Evolutionary conservation across 345 rosid species (phyloP).

Genomic region (Lepidium sativum): DNA sequence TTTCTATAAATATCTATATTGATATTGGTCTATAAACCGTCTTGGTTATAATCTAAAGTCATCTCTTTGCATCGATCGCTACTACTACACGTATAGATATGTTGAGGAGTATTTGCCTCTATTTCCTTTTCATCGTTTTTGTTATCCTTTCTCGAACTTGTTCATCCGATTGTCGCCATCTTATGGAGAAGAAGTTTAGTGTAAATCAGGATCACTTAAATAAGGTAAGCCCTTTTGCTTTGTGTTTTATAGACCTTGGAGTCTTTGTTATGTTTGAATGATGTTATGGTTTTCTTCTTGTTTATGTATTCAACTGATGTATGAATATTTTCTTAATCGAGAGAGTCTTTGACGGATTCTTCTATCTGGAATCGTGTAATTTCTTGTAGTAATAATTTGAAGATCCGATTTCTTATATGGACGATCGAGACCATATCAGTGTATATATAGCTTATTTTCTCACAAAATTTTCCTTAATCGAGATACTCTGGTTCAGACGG

Average conservation of each 20-base stretch:
- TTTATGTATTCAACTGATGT: too few species aligned
- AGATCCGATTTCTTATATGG: too few species aligned
- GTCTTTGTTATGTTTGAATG: neutral
- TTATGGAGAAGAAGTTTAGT: conserved; percentile 24
- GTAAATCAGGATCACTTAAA: conserved; percentile 11
- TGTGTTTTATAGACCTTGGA: neutral
- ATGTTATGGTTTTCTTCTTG: neutral
- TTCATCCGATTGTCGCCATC: conserved; percentile 43
- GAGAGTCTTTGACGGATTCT: too few species aligned
- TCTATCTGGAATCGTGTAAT: too few species aligned
- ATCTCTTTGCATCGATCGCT: neutral
- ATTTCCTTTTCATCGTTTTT: conserved; percentile 28
- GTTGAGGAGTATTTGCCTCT: conserved; percentile 24
- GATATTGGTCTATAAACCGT: neutral
- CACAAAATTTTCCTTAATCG: too few species aligned
- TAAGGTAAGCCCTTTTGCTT: conserved; percentile 18
- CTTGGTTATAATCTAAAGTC: neutral
- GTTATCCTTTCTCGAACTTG: conserved; percentile 32
- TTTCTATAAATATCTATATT: neutral
- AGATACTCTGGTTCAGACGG: too few species aligned
- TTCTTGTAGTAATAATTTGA: too few species aligned
- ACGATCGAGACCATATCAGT: too few species aligned
- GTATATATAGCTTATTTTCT: too few species aligned
- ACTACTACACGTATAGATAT: neutral
- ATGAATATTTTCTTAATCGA: too few species aligned